These are phyloP conservation scores for Pseudisothecium myosuroides DNA, from an alignment of 225 moss, liverwort and hornwort species.

Conservation along the genomic window DNA sequence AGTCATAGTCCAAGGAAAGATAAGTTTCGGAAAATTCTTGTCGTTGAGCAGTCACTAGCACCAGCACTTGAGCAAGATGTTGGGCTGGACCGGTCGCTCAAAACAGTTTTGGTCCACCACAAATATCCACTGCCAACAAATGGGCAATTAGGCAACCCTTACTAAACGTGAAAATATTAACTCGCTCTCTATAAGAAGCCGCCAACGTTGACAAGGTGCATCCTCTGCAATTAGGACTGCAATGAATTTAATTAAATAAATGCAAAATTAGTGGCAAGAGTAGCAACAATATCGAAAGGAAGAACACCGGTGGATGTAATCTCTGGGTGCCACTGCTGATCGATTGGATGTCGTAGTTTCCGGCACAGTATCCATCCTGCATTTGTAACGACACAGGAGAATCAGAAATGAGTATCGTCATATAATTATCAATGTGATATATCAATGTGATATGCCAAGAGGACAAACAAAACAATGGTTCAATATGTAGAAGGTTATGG, in stretches of 20 bases:
- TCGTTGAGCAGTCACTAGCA: neutral
- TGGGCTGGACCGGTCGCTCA: neutral
- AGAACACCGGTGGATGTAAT: neutral
- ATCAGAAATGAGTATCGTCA: neutral
- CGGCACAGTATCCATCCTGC: constrained; percentile 6
- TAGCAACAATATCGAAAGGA: neutral
- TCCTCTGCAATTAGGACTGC: neutral
- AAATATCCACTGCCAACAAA: neutral
- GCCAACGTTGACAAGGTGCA: neutral
- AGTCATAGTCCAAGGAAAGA: neutral
- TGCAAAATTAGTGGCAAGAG: neutral
- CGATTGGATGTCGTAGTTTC: constrained; percentile 1
- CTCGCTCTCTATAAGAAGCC: too few species aligned
- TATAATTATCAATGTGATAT: too few species aligned
- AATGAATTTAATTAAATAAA: neutral
- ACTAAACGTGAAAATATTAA: neutral
- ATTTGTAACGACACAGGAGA: neutral
- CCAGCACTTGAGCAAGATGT: neutral
- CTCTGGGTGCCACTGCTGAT: neutral
- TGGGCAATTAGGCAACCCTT: neutral
- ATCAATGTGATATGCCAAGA: neutral
- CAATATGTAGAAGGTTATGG: too few species aligned
- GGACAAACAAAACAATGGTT: neutral
- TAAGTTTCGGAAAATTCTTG: neutral
- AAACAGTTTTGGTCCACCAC: neutral